Evolutionary conservation across 1,139 yeast species (phyloP).

Genomic region (Tardiomyces blankii): DNA sequence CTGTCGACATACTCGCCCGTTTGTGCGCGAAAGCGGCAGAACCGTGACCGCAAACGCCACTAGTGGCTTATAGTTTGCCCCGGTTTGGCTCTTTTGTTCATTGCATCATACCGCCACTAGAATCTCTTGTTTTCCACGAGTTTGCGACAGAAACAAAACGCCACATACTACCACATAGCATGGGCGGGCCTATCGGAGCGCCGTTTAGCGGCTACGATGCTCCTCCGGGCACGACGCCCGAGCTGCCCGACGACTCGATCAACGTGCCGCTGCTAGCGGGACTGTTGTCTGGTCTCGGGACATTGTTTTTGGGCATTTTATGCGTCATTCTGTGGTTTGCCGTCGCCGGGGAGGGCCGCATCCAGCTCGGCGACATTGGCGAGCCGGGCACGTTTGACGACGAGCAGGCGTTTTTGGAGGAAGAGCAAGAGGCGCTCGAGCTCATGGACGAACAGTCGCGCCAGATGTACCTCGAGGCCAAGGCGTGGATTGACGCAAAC

Average conservation of each 20-base stretch:
- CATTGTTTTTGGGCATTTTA: conserved; percentile 22
- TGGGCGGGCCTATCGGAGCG: not conserved
- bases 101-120: no score
- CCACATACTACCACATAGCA: not conserved
- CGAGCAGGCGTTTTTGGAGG: conserved; percentile 51
- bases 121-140: no score
- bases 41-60: no score
- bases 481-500: conserved; percentile 33
- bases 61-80: no score
- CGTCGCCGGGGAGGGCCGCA: conserved; percentile 22
- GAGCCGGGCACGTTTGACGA: conserved; percentile 52
- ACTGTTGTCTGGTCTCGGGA: conserved; percentile 26
- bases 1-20: no score
- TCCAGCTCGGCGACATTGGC: conserved; percentile 29
- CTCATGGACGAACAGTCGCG: conserved; percentile 40
- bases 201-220: not conserved
- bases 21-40: no score
- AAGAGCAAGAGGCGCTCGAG: conserved; percentile 65
- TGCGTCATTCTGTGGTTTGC: conserved; percentile 25
- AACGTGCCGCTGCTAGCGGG: conserved; percentile 20
- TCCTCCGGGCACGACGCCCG: not conserved
- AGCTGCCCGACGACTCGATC: not conserved
- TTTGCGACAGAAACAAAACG: no score
- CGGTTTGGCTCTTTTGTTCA: no score
- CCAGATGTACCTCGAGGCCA: conserved; percentile 44